Base-by-base conservation (phyloP, 768 basidiomycete species). In the Pulveroboletus sp. region DNA sequence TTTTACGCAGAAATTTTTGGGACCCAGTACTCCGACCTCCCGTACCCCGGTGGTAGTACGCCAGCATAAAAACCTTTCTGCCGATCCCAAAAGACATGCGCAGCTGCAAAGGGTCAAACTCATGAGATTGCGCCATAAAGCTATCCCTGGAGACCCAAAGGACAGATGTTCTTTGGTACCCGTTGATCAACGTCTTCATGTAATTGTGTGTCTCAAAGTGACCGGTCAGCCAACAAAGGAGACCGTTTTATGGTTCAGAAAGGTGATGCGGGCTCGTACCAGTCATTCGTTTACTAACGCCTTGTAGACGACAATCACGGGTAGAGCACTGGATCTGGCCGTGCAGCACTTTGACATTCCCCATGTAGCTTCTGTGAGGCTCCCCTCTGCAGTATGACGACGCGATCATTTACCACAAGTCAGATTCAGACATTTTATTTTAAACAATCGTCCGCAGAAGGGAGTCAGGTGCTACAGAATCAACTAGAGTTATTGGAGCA, bases 71-170 rank as follows among this genome's bases (percentile, higher is more conserved):
- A 73, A 72, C 52, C 56, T 63, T 33, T 74, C 78, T 6, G 72
- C 71, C 12, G 77, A 82, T 56, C 75, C 81, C 8, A 72, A 69
- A 45, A 82, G 82, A 55, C 61, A 77, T 19, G 79, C 75, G 1
- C 78, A 81, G 52, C 64, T 74, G 50, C 74, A 75, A 47, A 81
- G 79, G 56, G 61, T 90, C 16, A 79, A 83, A 58, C 60, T 84
- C 6, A 87, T 91, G 77, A 87, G 81, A 60, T 77, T 92, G 76
- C 81, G 83, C 45, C 87, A 86, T 61, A 75, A 72, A 33, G 90
- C 90, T 11, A 56, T 70, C 35, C 79, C 87, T 3, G 80, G 72
- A 8, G 82, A 90, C 57, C 73, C 78, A 17, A 81, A 76, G 57
- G 81, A 85, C 59, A 76, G 69, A 43, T 44, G 66, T 2, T 69